A percentile compares a stretch with the other conserved stretches of the same genome.
Evolutionary conservation across 768 basidiomycete genomes (phyloP).

Genomic region (Hemileccinum rubropunctum): DNA sequence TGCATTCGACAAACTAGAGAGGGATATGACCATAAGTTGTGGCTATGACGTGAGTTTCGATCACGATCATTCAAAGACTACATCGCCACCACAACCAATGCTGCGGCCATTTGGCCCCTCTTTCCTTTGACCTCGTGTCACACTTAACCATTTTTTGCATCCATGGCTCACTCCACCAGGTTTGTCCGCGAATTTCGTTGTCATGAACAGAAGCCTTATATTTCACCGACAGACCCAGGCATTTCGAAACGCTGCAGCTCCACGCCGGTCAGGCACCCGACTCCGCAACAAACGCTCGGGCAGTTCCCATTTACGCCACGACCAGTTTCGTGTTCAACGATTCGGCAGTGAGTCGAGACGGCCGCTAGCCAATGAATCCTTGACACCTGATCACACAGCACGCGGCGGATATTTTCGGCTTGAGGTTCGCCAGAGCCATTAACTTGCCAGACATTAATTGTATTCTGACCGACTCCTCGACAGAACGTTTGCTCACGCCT

Average conservation of each 20-base stretch:
- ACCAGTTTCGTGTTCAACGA: constrained; percentile 75
- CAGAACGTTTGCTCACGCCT: constrained; percentile 8
- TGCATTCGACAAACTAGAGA: no score
- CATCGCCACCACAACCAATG: no score
- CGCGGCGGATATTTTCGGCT: constrained; percentile 11
- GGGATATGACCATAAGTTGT: no score
- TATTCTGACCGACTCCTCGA: neutral
- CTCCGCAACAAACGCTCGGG: constrained; percentile 65
- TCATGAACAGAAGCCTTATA: no score
- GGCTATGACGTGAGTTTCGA: no score
- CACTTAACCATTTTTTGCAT: no score
- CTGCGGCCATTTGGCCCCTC: no score
- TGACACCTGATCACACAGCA: constrained; percentile 2
- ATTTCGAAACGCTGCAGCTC: constrained; percentile 78
- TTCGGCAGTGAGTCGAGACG: constrained; percentile 39
- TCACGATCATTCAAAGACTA: no score
- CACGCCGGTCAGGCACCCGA: constrained; percentile 72
- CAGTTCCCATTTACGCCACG: constrained; percentile 73
- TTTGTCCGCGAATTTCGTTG: neutral
- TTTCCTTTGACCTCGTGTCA: no score
- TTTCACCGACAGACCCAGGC: constrained; percentile 16
- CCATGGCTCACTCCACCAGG: neutral
- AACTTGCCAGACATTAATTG: no score
- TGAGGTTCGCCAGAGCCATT: constrained; percentile 3
- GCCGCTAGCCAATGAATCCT: neutral